Evolutionary conservation across 2,329 filamentous ascomycete species (phyloP), one percentile per base, ranked within the genome.

Genomic region (Ophiostoma novo-ulmi): DNA sequence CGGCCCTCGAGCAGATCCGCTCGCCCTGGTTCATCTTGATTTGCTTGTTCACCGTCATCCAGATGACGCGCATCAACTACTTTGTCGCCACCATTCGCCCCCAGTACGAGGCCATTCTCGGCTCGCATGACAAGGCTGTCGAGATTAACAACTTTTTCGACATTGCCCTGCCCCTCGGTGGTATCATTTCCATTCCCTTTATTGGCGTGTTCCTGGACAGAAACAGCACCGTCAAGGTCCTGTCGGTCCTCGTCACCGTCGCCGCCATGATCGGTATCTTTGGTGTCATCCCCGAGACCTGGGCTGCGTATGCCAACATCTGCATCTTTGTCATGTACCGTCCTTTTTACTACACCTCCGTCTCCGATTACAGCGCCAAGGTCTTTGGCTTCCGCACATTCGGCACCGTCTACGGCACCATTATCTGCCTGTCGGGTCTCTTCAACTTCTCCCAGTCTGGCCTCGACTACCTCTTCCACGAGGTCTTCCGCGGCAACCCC

Each of bases 301-400:
- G 88, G 85, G 88, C 89, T 1, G 92, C 89, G 0, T 96, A 97
- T 75, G 83, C 84, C 17, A 94, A 94, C 75, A 83, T 97, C 69
- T 81, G 84, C 65, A 85, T 97, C 11, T 97, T 97, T 77, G 91
- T 95, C 13, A 79, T 97, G 31, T 94, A 95, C 76, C 87, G 93
- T 0, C 93, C 94, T 0, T 88, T 97, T 39, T 97, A 97, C 80
- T 97, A 97, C 81, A 96, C 93, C 0, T 88, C 92, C 8, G 91
- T 97, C 71, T 94, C 90, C 71, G 93, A 97, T 80, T 97, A 96
- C 79, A 87, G 88, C 26, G 93, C 92, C 72, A 97, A 97, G 80
- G 93, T 97, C 48, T 97, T 97, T 78, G 93, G 93, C 20, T 97
- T 97, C 80, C 85, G 89, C 72, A 97, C 93, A 0, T 97, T 97